Evolutionary conservation across 495 filamentous ascomycete genomes (phyloP).

Genomic region (Parmelia sp.): DNA sequence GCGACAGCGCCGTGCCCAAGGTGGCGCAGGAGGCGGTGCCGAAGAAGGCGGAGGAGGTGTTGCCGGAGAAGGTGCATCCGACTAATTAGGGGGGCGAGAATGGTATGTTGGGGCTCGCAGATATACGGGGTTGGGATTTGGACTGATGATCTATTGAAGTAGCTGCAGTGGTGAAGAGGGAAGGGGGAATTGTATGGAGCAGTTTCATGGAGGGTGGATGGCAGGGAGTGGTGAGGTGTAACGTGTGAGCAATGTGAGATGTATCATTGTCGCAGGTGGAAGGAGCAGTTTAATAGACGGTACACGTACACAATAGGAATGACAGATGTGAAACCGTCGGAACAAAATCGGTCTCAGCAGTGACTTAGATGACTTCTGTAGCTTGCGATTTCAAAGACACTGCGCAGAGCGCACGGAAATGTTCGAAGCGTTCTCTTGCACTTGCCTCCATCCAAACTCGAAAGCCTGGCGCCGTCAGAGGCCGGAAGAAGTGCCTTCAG

Average conservation of each 20-base stretch:
- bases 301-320: too few relatives aligned
- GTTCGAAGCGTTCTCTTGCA: slow-evolving; percentile 71
- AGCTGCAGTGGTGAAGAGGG: not conserved
- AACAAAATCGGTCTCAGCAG: not conserved
- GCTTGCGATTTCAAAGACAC: not conserved
- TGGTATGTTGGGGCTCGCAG: not conserved
- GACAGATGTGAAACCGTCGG: too few relatives aligned
- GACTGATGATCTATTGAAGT: not conserved
- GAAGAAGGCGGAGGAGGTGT: slow-evolving; percentile 19
- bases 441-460: slow-evolving; percentile 48
- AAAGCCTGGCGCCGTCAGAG: slow-evolving; percentile 36
- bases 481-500: slow-evolving; percentile 60
- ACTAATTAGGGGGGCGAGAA: not conserved
- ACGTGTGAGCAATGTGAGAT: too few relatives aligned
- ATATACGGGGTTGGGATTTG: not conserved
- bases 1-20: slow-evolving; percentile 18
- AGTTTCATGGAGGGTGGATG: not conserved
- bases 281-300: too few relatives aligned
- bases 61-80: slow-evolving; percentile 25
- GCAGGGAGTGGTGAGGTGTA: too few relatives aligned
- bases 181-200: not conserved
- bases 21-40: slow-evolving; percentile 24
- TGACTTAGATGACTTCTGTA: not conserved
- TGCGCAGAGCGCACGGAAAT: slow-evolving; percentile 26
- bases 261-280: too few relatives aligned